phyloP scores from a whole-genome alignment of 257 asterid genomes.

The Fraxinus anomala region DNA sequence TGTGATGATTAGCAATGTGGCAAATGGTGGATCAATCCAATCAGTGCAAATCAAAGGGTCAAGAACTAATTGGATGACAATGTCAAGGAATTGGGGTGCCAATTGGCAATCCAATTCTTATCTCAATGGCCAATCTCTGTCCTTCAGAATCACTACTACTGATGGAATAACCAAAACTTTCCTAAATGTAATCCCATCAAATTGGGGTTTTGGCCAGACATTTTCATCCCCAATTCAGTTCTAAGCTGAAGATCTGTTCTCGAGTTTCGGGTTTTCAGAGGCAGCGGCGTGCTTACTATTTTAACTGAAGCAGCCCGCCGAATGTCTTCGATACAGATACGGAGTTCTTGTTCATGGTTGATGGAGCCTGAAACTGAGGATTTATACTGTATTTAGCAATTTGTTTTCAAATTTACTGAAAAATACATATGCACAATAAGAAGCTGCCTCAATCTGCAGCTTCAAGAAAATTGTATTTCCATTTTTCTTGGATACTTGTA shows the following conservation, averaged over 20 bases:
- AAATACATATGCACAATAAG: neutral
- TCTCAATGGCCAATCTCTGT: neutral
- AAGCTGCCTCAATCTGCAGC: neutral
- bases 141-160: neutral
- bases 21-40: neutral
- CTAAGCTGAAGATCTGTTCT: neutral
- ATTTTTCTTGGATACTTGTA: neutral
- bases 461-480: neutral
- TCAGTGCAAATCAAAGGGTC: neutral
- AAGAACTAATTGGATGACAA: neutral
- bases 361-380: neutral
- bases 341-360: neutral
- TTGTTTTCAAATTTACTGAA: slow-evolving; percentile 58
- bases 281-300: slow-evolving; percentile 1
- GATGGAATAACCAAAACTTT: neutral
- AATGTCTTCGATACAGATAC: neutral
- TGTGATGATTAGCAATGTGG: slow-evolving; percentile 6
- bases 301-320: neutral
- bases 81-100: slow-evolving; percentile 2
- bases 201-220: neutral
- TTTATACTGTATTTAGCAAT: slow-evolving; percentile 24
- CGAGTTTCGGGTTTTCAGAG: neutral
- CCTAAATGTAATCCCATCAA: neutral
- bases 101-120: neutral
- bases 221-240: neutral